Percentiles rank a stretch among this genome's conserved stretches.
Conservation (phyloP, 352 stramenopile genomes). For the Stramenopiles sp. region DNA sequence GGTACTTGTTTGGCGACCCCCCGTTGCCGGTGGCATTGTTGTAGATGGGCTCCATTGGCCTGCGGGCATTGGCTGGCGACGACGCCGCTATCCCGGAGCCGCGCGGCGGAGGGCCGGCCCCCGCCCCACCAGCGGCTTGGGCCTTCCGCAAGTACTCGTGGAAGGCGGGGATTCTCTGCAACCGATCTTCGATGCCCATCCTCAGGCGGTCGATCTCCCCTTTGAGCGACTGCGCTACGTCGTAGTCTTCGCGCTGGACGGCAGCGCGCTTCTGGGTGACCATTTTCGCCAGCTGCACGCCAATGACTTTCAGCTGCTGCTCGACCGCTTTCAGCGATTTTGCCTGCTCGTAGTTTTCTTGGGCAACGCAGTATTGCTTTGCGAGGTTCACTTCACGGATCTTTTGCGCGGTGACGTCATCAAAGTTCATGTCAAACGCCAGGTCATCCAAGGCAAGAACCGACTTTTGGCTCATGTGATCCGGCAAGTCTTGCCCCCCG, state of each 20-base stretch:
- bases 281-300: slow-evolving; percentile 53
- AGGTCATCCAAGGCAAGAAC: slow-evolving; percentile 30
- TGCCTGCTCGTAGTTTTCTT: slow-evolving; percentile 67
- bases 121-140: too few relatives aligned
- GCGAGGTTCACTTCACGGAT: slow-evolving; percentile 63
- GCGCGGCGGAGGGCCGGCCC: too few relatives aligned
- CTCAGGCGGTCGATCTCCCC: slow-evolving; percentile 51
- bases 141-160: too few relatives aligned
- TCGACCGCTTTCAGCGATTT: slow-evolving; percentile 60
- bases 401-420: slow-evolving; percentile 52
- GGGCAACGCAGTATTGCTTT: slow-evolving; percentile 50
- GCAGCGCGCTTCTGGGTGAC: slow-evolving; percentile 60
- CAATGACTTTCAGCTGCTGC: slow-evolving; percentile 31
- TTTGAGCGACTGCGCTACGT: slow-evolving; percentile 65
- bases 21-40: too few relatives aligned
- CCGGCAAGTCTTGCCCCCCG: too few relatives aligned
- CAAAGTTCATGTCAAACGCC: slow-evolving; percentile 60
- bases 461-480: too few relatives aligned
- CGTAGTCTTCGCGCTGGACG: slow-evolving; percentile 70
- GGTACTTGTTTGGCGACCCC: too few relatives aligned
- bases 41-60: too few relatives aligned
- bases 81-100: too few relatives aligned
- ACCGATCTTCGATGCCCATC: slow-evolving; percentile 19
- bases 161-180: slow-evolving; percentile 13
- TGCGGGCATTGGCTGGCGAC: too few relatives aligned